Percentiles rank a stretch among this genome's conserved stretches.
These are phyloP conservation scores for Phytopythium litorale DNA, from an alignment of 352 stramenopile species.

Conservation along the genomic window DNA sequence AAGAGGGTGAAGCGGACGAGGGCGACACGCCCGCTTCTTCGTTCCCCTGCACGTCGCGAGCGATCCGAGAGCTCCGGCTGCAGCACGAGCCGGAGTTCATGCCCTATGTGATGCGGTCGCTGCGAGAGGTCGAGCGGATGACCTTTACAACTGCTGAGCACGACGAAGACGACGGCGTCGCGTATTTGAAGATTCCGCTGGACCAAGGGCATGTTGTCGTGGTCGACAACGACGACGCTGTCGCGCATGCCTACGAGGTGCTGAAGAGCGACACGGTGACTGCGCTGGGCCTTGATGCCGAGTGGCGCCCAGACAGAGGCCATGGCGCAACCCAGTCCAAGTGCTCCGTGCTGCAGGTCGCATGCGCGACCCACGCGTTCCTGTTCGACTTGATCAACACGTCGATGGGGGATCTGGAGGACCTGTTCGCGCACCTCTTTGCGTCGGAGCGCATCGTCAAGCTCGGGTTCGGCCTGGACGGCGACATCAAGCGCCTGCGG, in stretches of 20 bases:
- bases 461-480: conserved; percentile 59
- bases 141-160: background rate
- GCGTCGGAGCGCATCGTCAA: conserved; percentile 43
- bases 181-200: conserved; percentile 52
- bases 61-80: conserved; percentile 59
- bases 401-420: conserved; percentile 55
- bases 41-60: conserved; percentile 36
- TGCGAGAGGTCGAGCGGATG: conserved; percentile 2
- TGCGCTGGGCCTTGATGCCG: conserved; percentile 56
- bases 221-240: conserved; percentile 51
- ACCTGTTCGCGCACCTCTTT: conserved; percentile 65
- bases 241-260: conserved; percentile 44
- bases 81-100: conserved; percentile 68
- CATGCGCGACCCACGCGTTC: conserved; percentile 62
- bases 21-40: background rate
- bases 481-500: conserved; percentile 60
- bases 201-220: conserved; percentile 38
- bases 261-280: conserved; percentile 35
- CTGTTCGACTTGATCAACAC: conserved; percentile 61
- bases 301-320: conserved; percentile 56
- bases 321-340: conserved; percentile 40
- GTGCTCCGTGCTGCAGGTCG: conserved; percentile 64
- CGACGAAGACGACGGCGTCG: conserved; percentile 14
- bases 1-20: conserved; percentile 18
- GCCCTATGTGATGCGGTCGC: conserved; percentile 41